Evolutionary conservation across 345 rosid genomes (phyloP), one percentile per base, ranked within the genome.

Genomic region (Citrus maxima): DNA sequence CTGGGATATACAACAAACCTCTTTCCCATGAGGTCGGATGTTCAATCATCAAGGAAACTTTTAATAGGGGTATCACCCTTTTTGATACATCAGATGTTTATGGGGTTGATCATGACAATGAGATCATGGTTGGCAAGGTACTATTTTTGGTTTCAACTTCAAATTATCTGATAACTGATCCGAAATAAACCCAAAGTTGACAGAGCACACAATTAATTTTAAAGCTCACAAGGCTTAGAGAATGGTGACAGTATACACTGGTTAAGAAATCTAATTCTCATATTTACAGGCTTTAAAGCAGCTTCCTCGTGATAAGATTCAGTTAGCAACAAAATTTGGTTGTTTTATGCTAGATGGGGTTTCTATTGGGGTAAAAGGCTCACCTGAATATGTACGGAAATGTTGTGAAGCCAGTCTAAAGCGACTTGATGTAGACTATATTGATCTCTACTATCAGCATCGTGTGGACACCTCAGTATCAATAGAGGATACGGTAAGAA

Each of bases 361-460:
- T 14, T 72, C 67, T 42, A 38, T 85, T 69, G 77, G 56, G 12
- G 79, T 86, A 5, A 74, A 61, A 25, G 92, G 92, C 55, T 76
- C 63, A 62, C 89, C 92, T 51, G 85, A 85, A 51, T 81, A 88
- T 22, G 88, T 81, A 12, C 68, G 90, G 35, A 60, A 84, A 81
- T 87, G 88, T 80, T 90, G 92, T 63, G 89, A 86, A 85, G 88
- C 88, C 58, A 87, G 89, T 74, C 87, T 87, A 10, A 78, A 75
- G 67, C 79, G 87, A 60, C 90, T 90, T 56, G 88, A 59, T 25
- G 85, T 86, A 65, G 88, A 88, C 76, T 85, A 86, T 65, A 84
- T 88, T 60, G 92, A 90, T 84, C 88, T 87, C 27, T 90, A 88
- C 76, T 81, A 83, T 78, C 92, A 85, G 82, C 92, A 88, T 65